Percentiles rank a stretch among this genome's conserved stretches.
Evolutionary conservation across 164 flowering plant species (phyloP).

Genomic region (Kingdonia uniflora): DNA sequence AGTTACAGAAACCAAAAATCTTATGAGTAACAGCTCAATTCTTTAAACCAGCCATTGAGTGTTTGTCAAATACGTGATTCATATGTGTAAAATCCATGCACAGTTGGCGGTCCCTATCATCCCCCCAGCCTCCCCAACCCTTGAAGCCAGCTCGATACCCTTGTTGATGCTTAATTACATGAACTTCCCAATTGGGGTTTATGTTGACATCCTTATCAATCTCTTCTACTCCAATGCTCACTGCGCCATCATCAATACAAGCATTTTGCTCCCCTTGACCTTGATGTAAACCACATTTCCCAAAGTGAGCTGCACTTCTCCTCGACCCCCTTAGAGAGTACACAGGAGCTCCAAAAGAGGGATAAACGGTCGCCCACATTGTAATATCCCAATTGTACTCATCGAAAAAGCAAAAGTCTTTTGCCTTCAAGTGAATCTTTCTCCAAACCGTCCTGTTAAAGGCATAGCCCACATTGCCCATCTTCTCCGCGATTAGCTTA

Average conservation of each 20-base stretch:
- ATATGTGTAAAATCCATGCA: slow-evolving; percentile 69
- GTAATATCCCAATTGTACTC: slow-evolving; percentile 98
- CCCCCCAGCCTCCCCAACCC: slow-evolving; percentile 99
- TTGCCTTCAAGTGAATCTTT: slow-evolving; percentile 64
- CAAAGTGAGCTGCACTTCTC: slow-evolving; percentile 90
- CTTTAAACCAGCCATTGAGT: slow-evolving; percentile 7
- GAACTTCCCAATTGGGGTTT: slow-evolving; percentile 50
- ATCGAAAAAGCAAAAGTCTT: slow-evolving; percentile 74
- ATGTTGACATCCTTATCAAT: slow-evolving; percentile 52
- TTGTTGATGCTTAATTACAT: slow-evolving; percentile 31
- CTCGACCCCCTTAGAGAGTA: slow-evolving; percentile 77
- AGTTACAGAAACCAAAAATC: no score
- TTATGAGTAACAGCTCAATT: slow-evolving; percentile 1
- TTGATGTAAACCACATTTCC: slow-evolving; percentile 94
- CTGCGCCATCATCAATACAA: slow-evolving; percentile 64
- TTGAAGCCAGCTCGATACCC: slow-evolving; percentile 89
- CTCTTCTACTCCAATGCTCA: slow-evolving; percentile 45
- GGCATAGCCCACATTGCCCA: slow-evolving; percentile 89
- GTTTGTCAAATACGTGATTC: slow-evolving; percentile 33
- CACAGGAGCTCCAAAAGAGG: slow-evolving; percentile 79
- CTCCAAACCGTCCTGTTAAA: slow-evolving; percentile 85
- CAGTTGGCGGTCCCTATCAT: slow-evolving; percentile 60
- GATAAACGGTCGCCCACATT: slow-evolving; percentile 91
- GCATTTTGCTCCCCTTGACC: slow-evolving; percentile 48
- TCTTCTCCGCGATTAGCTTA: slow-evolving; percentile 62